A percentile compares a stretch with the other conserved stretches of the same genome.
phyloP scores from a whole-genome alignment of 2,329 filamentous ascomycete species.

The Arthrobotrys musiformis region DNA sequence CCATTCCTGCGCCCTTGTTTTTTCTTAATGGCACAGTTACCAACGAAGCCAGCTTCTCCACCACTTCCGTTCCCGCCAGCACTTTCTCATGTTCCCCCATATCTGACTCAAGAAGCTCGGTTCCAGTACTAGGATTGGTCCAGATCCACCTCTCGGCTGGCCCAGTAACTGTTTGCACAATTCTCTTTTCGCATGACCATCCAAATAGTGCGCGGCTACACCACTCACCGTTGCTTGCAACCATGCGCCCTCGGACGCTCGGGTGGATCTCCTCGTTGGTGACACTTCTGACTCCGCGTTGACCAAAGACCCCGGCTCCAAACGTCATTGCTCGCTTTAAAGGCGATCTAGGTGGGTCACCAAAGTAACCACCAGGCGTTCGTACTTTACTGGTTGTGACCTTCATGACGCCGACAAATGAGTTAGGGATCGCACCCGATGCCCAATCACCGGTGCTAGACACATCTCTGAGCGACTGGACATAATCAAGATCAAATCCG shows the following conservation, averaged over 20 bases:
- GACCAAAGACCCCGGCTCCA: conserved; percentile 41
- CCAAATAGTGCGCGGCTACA: conserved; percentile 48
- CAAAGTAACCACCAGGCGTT: conserved; percentile 45
- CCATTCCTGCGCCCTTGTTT: conserved; percentile 31
- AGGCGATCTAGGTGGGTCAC: conserved; percentile 33
- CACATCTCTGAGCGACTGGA: conserved; percentile 58
- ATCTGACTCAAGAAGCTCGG: conserved; percentile 28
- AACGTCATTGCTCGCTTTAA: conserved; percentile 49
- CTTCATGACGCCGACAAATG: conserved; percentile 55
- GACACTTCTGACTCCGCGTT: conserved; percentile 24
- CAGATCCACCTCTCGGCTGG: conserved; percentile 43
- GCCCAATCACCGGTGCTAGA: conserved; percentile 60
- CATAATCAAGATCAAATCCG: conserved; percentile 61
- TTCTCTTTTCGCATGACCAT: conserved; percentile 37
- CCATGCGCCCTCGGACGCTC: conserved; percentile 47
- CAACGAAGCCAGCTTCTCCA: conserved; percentile 31
- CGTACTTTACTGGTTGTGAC: conserved; percentile 46
- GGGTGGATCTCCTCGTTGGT: conserved; percentile 52
- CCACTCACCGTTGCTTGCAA: conserved; percentile 50
- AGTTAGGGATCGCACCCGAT: conserved; percentile 61
- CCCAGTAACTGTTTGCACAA: conserved; percentile 32
- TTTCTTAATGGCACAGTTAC: conserved; percentile 29
- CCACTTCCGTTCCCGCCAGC: conserved; percentile 47
- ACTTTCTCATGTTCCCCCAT: conserved; percentile 39
- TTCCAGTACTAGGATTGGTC: conserved; percentile 47